phyloP scores from a whole-genome alignment of 495 filamentous ascomycete species.

The Patellaria atrata region DNA sequence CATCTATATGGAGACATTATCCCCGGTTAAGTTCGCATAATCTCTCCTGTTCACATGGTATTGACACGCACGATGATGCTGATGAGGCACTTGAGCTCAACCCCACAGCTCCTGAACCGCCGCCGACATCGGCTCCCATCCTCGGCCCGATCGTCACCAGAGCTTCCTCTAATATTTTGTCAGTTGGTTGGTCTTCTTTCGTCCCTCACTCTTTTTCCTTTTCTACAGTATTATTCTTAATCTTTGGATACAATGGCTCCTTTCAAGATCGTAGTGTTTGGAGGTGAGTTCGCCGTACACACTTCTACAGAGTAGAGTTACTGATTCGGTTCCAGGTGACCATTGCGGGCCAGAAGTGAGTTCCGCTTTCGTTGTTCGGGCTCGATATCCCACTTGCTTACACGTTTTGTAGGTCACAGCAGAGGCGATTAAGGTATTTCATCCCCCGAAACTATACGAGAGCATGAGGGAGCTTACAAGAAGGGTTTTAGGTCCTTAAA shows the following conservation, averaged over 20 bases:
- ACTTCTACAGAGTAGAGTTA: neutral
- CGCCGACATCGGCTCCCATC: too few relatives aligned
- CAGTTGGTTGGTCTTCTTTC: too few relatives aligned
- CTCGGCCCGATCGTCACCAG: too few relatives aligned
- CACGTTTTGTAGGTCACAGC: conserved; percentile 34
- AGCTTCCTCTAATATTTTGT: too few relatives aligned
- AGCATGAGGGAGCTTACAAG: neutral
- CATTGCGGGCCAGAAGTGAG: conserved; percentile 89
- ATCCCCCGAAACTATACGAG: neutral
- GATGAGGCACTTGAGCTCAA: too few relatives aligned
- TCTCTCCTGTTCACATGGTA: too few relatives aligned
- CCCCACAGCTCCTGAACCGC: too few relatives aligned
- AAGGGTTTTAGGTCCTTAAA: conserved; percentile 46
- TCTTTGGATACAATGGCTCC: conserved; percentile 13
- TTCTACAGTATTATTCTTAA: too few relatives aligned
- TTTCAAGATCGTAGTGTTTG: conserved; percentile 22
- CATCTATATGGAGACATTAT: too few relatives aligned
- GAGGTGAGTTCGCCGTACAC: conserved; percentile 9
- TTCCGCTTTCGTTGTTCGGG: conserved; percentile 1
- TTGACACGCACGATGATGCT: too few relatives aligned
- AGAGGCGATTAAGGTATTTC: conserved; percentile 72
- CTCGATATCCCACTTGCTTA: conserved; percentile 5
- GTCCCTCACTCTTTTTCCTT: too few relatives aligned
- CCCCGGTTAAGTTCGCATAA: too few relatives aligned
- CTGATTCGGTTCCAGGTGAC: conserved; percentile 46